These are phyloP conservation scores for Salix arbutifolia DNA, from an alignment of 345 rosid species.

Conservation along the genomic window DNA sequence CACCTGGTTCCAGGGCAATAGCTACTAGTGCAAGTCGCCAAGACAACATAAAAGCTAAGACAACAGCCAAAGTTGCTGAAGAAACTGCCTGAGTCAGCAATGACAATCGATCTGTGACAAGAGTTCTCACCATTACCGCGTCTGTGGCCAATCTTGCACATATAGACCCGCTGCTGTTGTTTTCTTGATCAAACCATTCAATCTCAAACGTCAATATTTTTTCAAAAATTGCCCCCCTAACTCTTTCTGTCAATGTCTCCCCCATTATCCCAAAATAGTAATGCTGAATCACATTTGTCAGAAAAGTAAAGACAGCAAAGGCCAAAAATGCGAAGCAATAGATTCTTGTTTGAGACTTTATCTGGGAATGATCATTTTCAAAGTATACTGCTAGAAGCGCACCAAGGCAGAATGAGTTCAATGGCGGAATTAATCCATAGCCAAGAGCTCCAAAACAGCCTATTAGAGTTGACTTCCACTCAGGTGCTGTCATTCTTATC, in stretches of 20 bases:
- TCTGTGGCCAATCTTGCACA: slow-evolving; percentile 36
- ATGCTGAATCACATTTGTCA: slow-evolving; percentile 33
- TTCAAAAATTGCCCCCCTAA: slow-evolving; percentile 21
- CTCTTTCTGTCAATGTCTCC: slow-evolving; percentile 21
- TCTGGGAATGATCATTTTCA: slow-evolving; percentile 8
- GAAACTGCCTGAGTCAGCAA: slow-evolving; percentile 27
- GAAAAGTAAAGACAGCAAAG: slow-evolving; percentile 14
- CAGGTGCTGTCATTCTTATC: slow-evolving; percentile 22
- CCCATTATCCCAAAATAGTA: slow-evolving; percentile 39
- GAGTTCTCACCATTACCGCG: slow-evolving; percentile 23
- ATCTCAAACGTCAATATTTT: slow-evolving; percentile 35
- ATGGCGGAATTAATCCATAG: slow-evolving; percentile 24
- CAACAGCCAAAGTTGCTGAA: slow-evolving; percentile 16
- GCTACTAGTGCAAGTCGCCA: slow-evolving; percentile 31
- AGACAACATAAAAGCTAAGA: slow-evolving; percentile 17
- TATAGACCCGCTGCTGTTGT: slow-evolving; percentile 29
- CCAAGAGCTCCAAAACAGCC: slow-evolving; percentile 27
- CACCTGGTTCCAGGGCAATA: slow-evolving; percentile 24
- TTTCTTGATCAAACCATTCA: slow-evolving; percentile 38
- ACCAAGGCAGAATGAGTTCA: slow-evolving; percentile 20
- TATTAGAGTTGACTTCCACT: slow-evolving; percentile 24
- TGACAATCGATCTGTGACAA: slow-evolving; percentile 28
- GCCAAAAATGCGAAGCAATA: slow-evolving; percentile 24
- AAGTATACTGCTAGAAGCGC: slow-evolving; percentile 25
- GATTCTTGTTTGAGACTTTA: slow-evolving; percentile 16